These are phyloP conservation scores for Clonostachys byssicola DNA, from an alignment of 2,329 filamentous ascomycete genomes.

Conservation along the genomic window DNA sequence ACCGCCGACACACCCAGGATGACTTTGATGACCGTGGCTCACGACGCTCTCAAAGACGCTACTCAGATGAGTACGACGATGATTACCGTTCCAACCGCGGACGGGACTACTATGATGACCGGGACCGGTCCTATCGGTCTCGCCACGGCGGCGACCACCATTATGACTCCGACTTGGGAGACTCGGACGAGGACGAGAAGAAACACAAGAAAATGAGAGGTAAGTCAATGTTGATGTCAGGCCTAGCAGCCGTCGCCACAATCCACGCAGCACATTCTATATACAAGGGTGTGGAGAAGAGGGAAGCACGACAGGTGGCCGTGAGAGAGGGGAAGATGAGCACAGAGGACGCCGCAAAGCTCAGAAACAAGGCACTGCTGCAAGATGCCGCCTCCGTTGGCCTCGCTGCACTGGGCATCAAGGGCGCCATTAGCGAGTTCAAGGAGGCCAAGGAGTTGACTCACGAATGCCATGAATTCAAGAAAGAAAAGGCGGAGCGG, in stretches of 20 bases:
- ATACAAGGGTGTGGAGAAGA: slow-evolving; percentile 55
- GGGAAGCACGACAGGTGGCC: slow-evolving; percentile 45
- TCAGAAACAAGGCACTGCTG: slow-evolving; percentile 51
- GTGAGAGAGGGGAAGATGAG: slow-evolving; percentile 50
- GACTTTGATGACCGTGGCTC: slow-evolving; percentile 35
- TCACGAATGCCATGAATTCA: slow-evolving; percentile 44
- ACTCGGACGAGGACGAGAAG: slow-evolving; percentile 54
- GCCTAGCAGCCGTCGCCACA: slow-evolving; percentile 53
- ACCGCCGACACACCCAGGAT: slow-evolving; percentile 33
- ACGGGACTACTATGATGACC: slow-evolving; percentile 41
- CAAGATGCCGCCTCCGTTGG: slow-evolving; percentile 57
- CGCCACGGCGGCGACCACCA: slow-evolving; percentile 39
- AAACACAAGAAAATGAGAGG: slow-evolving; percentile 53
- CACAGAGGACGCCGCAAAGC: slow-evolving; percentile 45
- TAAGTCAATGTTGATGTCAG: slow-evolving; percentile 56
- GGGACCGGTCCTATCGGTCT: slow-evolving; percentile 25
- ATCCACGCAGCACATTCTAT: slow-evolving; percentile 57
- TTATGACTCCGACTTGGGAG: slow-evolving; percentile 51
- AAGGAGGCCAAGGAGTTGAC: slow-evolving; percentile 48
- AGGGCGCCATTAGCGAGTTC: slow-evolving; percentile 50
- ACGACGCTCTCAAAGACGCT: slow-evolving; percentile 26
- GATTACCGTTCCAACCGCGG: slow-evolving; percentile 33
- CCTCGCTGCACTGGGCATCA: slow-evolving; percentile 53
- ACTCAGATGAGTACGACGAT: slow-evolving; percentile 42
- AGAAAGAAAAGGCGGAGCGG: slow-evolving; percentile 41